Base-by-base conservation (phyloP, 192 early-diverging fungal genomes). In the Backusella tarrabulga region DNA sequence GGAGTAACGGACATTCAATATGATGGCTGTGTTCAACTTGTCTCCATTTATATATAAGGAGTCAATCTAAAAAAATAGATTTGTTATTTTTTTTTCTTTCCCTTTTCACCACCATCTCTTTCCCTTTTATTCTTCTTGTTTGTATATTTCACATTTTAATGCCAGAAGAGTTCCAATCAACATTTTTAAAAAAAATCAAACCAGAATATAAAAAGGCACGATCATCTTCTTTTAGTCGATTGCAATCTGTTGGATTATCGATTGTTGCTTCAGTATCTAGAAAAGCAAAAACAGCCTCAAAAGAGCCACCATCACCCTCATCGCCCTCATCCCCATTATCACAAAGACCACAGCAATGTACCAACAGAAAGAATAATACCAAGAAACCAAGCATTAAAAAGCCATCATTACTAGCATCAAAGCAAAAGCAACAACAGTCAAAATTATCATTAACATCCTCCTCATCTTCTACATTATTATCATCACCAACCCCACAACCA, bases 171-270 rank as follows among this genome's bases (percentile, higher is more conserved):
- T 41, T 34, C 50, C 42, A 41, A 72, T 70, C 68, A 11, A 72
- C 29, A 29, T 72, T 72, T 32, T 46, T 72, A 72, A 72, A 72
- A 44, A 72, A 50, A 72, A 41, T 72, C 42, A 44, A 46, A 50
- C 71, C 40, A 11, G 68, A 72, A 46, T 23, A 72, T 46, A 32
- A 19, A 72, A 50, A 50, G 44, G 42, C 12, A 26, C 34, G 36
- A 15, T 26, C 34, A 71, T 71, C 69, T 41, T 72, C 40, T 19
- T 35, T 68, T 34, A 72, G 44, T 50, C 42, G 42, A 72, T 34
- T 72, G n/a, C 71, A 72, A 46, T 72, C 71, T 29, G 26, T 72
- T 44, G 71, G 67, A 36, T 15, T 68, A 36, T 68, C 67, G n/a
- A 68, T 68, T 35, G 35, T 72, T 41, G 44, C 71, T 14, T 72